A percentile compares a stretch with the other conserved stretches of the same genome.
Evolutionary conservation across 2,329 filamentous ascomycete species (phyloP).

Genomic region (Aspergillus phoenicis): DNA sequence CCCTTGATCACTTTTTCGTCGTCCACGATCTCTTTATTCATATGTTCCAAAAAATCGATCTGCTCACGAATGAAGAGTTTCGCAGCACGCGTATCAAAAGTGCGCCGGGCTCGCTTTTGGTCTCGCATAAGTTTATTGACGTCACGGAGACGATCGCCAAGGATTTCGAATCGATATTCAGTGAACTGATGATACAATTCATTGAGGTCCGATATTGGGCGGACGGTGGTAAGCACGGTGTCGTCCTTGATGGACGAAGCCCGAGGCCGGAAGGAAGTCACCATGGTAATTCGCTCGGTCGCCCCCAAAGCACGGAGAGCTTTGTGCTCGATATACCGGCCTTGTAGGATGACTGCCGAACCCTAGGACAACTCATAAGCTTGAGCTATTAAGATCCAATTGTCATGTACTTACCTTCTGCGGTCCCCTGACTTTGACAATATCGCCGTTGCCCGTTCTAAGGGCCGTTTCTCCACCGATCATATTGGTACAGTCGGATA

Average conservation of each 20-base stretch:
- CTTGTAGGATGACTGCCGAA: constrained; percentile 66
- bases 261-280: constrained; percentile 66
- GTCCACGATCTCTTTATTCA: constrained; percentile 45
- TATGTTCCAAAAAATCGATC: constrained; percentile 31
- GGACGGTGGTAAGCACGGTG: constrained; percentile 62
- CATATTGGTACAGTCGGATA: constrained; percentile 57
- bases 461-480: constrained; percentile 51
- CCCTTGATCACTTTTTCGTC: constrained; percentile 44
- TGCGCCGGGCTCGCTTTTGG: constrained; percentile 34
- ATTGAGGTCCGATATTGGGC: constrained; percentile 59
- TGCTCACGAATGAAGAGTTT: constrained; percentile 17
- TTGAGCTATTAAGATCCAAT: not conserved
- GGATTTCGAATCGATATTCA: constrained; percentile 64
- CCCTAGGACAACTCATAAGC: constrained; percentile 47
- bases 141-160: constrained; percentile 57
- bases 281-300: constrained; percentile 65
- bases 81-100: constrained; percentile 25
- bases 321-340: constrained; percentile 67
- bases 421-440: constrained; percentile 62
- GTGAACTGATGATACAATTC: constrained; percentile 64
- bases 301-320: constrained; percentile 61
- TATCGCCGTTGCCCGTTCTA: constrained; percentile 55
- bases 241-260: constrained; percentile 60
- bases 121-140: constrained; percentile 31
- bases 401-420: constrained; percentile 53